Base-by-base conservation (phyloP, 306 rosid genomes). In the Inga laurina region DNA sequence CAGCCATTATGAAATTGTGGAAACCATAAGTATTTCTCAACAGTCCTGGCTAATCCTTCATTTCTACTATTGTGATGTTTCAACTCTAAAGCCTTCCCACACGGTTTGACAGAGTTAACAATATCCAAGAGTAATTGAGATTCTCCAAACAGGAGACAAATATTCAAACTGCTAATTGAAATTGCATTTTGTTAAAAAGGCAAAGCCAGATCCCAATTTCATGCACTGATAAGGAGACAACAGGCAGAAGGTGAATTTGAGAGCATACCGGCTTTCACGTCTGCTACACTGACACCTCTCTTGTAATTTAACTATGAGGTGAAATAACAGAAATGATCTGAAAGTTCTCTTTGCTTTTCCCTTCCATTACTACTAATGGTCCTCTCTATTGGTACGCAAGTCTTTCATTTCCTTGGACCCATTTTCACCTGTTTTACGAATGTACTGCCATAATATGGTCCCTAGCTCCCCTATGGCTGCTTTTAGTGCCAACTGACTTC, bases 181-280 rank as follows among this genome's bases (percentile, higher is more conserved):
- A 81, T 51, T 66, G 65, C 82, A 81, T 68, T 68, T 68, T 8
- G 51, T 4, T 59, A 7, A 56, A 65, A 65, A 65, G 3, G 41
- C 70, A 64, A 65, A 65, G 43, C 71, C 71, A 32, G n/a, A 65
- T 65, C 71, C 85, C 84, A 78, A 87, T 84, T 80, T 82, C 59
- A 83, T 79, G 89, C 88, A 72, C 57, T 34, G 79, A 84, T 43
- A 74, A 51, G 80, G 87, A 79, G 84, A 78, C 82, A 81, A 39
- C 46, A 68, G 14, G 70, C 70, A 30, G 41, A 39, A 24, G 70
- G 70, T 30, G 41, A 64, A 76, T 32, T 18, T 15, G 71, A 65
- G 43, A 34, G 70, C 35, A 64, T 30, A 64, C 34, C 43, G 43
- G 71, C 43, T 65, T 15, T 65, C 43, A 65, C 6, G n/a, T 32